Evolutionary conservation across 306 rosid genomes (phyloP).

Genomic region (Gleditsia sinensis): DNA sequence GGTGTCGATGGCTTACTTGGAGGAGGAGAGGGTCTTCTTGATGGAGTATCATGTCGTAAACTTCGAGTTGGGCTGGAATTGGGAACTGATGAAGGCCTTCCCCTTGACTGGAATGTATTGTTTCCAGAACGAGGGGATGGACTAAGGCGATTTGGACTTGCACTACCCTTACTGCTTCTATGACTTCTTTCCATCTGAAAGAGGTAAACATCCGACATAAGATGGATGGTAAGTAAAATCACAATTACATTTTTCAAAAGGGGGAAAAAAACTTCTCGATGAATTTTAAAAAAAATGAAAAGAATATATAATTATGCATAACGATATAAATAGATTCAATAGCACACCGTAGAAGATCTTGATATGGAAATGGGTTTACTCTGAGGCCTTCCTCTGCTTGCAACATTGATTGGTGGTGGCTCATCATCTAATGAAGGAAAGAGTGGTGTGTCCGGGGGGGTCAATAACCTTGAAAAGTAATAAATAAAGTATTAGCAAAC

Average conservation of each 20-base stretch:
- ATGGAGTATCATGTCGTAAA: constrained; percentile 54
- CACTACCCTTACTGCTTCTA: constrained; percentile 82
- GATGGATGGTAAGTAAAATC: constrained; percentile 18
- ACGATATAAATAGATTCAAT: constrained; percentile 15
- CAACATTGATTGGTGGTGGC: constrained; percentile 44
- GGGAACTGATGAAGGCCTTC: constrained; percentile 59
- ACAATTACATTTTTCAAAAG: neutral
- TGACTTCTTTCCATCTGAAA: constrained; percentile 83
- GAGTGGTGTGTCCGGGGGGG: constrained; percentile 89
- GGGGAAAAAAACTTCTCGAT: neutral
- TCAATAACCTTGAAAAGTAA: constrained; percentile 65
- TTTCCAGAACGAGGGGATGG: constrained; percentile 81
- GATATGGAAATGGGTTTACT: constrained; percentile 91
- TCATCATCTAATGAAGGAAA: constrained; percentile 87
- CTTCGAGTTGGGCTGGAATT: constrained; percentile 76
- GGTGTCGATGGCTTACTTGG: constrained; percentile 65
- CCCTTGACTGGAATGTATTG: constrained; percentile 59
- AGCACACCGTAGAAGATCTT: constrained; percentile 79
- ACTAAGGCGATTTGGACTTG: constrained; percentile 84
- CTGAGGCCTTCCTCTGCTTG: constrained; percentile 74
- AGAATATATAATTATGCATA: constrained; percentile 27
- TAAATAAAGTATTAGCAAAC: constrained; percentile 33
- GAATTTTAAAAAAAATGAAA: neutral
- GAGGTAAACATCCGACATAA: constrained; percentile 11
- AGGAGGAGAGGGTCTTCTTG: constrained; percentile 74